Conservation (phyloP, 208 protist species). For the Crithidia bombi region DNA sequence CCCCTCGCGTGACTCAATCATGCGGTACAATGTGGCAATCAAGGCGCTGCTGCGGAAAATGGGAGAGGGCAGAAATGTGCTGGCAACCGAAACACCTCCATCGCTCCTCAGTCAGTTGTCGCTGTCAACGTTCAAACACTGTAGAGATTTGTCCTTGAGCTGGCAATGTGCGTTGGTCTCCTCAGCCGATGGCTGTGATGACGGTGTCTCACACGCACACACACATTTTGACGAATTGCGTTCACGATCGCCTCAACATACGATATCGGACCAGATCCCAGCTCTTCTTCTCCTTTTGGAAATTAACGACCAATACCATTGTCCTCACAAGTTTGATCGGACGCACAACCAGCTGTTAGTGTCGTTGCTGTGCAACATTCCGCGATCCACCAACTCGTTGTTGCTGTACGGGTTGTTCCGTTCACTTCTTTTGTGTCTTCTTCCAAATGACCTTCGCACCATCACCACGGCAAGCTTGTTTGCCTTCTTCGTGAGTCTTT, state of each 20-base stretch:
- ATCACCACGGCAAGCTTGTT: not conserved
- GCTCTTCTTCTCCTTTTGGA: not conserved
- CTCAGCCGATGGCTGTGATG: not conserved
- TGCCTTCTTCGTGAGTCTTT: not conserved
- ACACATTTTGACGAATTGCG: not conserved
- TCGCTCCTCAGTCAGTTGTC: not conserved
- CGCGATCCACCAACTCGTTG: not conserved
- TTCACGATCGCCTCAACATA: not conserved
- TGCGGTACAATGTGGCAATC: constrained; percentile 17
- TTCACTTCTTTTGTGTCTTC: not conserved
- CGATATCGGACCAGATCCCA: not conserved
- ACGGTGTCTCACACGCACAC: not conserved
- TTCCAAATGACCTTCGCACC: not conserved
- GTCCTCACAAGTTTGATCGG: not conserved
- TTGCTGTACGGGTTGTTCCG: constrained; percentile 7
- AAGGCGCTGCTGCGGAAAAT: not conserved
- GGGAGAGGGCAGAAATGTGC: not conserved
- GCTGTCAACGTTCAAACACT: not conserved
- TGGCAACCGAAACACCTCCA: not conserved
- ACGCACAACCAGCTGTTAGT: not conserved
- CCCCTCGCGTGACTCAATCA: too few species aligned
- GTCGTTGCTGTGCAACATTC: constrained; percentile 1
- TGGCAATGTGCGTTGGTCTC: not conserved
- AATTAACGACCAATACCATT: not conserved
- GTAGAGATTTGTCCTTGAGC: not conserved